Evolutionary conservation across 495 filamentous ascomycete species (phyloP), one percentile per base, ranked within the genome.

Genomic region (Xylaria grammica): DNA sequence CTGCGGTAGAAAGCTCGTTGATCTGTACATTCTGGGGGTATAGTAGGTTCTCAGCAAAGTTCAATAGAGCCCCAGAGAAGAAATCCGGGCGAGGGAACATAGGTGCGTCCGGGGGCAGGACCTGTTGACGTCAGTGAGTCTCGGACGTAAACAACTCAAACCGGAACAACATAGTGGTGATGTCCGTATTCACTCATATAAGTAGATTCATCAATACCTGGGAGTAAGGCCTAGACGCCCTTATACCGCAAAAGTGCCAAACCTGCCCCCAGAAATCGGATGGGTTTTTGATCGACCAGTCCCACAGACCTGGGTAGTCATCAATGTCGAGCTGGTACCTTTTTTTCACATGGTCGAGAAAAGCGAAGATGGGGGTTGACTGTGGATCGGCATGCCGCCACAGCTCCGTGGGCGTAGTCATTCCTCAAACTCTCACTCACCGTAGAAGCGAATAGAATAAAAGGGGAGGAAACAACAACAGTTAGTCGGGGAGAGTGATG

Each of bases 1-100:
- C 79, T 24, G 91, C 92, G 59, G 86, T 78, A 52, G 87, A 85
- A 63, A 85, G 77, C 26, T 87, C 85, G 20, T 82, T 73, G 44
- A 79, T 63, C n/a, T 48, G 55, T 24, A 60, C 69, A 46, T 81
- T 81, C 15, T 80, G 77, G 5, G 94, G 93, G 72, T 87, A 96
- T 7, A 97, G 84, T 32, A 97, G 82, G 75, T 97, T 97, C 78
- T 97, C 91, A 24, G 93, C 92, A 74, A 97, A 97, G 71, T 97
- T 97, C 60, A 97, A 79, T 50, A 78, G 86, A 20, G 90, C 86
- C 7, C 89, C 90, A 44, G 85, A 74, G 72, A 96, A 99, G 81
- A 96, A 97, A 27, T 82, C 77, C 1, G 95, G 93, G 42, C 91
- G 85, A 13, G 95, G 95, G 70, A 95, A 97, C 78, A 99, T 89